Evolutionary conservation across 23 red algal species (phyloP), one percentile per base, ranked within the genome.

Genomic region (Cyanidium caldarium): DNA sequence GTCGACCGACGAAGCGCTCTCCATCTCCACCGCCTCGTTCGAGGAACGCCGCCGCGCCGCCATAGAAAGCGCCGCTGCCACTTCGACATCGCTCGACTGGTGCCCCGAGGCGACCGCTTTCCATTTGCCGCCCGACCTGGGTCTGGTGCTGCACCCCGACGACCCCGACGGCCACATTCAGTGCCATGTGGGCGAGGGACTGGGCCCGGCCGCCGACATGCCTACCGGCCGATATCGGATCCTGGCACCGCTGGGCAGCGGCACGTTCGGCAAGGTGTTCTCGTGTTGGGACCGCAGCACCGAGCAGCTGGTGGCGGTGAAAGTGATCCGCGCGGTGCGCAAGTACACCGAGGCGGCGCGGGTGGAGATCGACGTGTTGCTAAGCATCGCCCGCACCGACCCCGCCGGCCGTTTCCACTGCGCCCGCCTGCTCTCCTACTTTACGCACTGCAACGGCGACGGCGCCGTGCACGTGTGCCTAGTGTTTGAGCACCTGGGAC

Each of bases 221-320:
- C 85, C 85, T 20, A 76, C 81, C 40, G 85, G 85, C 31, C 69
- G 85, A 14, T 91, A 91, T 61, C 78, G 82, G 65, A 91, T 91
- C 68, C 68, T 83, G 20, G 67, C 40, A 33, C 78, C 82, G 28
- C 42, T 91, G 31, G 86, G 86, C 23, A 79, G 82, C 72, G 86
- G 86, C 31, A 91, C 86, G 1, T 91, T 91, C 73, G 86, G 86
- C 44, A 91, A 91, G 74, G 86, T 91, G 33, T 76, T 89, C 58
- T 77, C 80, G 57, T 76, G 70, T 46, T 89, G 85, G 85, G 85
- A 89, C 51, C 69, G 85, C 21, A 38, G 42, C 10, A 51, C 58
- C 16, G 40, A 65, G 38, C 46, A 72, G 69, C 77, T 77, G 26
- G 85, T 89, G 45, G 85, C 85, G 16, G 71, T 89, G 26, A 89